Base-by-base conservation (phyloP, 164 flowering plant genomes). In the Houttuynia cordata region DNA sequence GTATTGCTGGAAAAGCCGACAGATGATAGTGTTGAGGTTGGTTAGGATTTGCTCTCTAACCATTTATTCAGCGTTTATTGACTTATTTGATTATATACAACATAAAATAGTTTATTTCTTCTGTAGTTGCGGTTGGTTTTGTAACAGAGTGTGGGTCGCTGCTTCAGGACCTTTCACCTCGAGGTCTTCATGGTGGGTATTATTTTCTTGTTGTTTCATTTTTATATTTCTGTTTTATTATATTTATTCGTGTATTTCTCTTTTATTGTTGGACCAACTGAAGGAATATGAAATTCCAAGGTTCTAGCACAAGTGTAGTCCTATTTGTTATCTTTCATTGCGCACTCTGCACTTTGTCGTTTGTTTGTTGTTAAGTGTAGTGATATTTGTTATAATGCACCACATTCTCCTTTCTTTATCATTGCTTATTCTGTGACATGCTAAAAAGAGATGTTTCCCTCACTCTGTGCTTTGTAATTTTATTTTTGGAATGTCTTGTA, bases 121-220 rank as follows among this genome's bases (percentile, higher is more conserved):
- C 4, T 67, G 17, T 59, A 67, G 97, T 91, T 15, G 96, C 97
- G 25, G 97, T 85, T 62, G 95, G 96, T 1, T 94, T 94, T 74
- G 87, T 88, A 3, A 94, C 84, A 8, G 96, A 94, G 66, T 94
- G 99, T 68, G 99, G 99, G 15, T 82, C 95, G 0, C 76, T 86
- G 42, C 88, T 94, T 59, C 95, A 91, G 67, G 99, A 93, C 57
- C 81, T 88, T 60, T 79, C 87, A 1, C 95, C 99, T 5, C 76
- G 81, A 65, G 96, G 95, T 24, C 75, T 94, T 53, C 91, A 81
- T 75, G 97, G 99, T 92, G 67, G 62, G 86, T 30, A 2, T 30
- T 6, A 30, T 30, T 30, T 6, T 30, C 37, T 30, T 30, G 6
- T 30, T 30, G 6, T 30, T 30, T 30, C 37, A 2, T 30, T 6